Percentiles rank a stretch among this genome's conserved stretches.
Evolutionary conservation across 1,284 basidiomycete genomes (phyloP).

Genomic region (Malassezia cuniculi): DNA sequence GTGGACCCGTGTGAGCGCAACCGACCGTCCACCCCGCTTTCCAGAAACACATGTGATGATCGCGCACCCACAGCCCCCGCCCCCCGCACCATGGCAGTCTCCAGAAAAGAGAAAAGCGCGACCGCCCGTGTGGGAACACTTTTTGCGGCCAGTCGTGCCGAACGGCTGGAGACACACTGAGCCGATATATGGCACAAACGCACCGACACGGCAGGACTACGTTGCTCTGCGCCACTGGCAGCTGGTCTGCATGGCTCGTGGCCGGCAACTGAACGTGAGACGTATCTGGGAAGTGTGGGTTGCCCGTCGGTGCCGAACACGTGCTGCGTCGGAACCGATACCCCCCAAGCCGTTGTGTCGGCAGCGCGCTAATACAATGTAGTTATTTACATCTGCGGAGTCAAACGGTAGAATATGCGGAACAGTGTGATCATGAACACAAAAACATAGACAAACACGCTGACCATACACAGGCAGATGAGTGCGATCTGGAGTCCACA

Average conservation of each 20-base stretch:
- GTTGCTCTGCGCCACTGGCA: constrained; percentile 6
- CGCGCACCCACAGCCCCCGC: no score
- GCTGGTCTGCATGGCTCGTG: constrained; percentile 7
- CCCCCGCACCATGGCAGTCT: constrained; percentile 1
- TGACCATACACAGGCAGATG: constrained; percentile 50
- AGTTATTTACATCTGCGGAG: not conserved
- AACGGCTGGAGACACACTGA: no score
- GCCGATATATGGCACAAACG: constrained; percentile 5
- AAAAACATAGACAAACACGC: constrained; percentile 40
- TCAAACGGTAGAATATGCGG: constrained; percentile 24
- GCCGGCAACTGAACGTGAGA: constrained; percentile 4
- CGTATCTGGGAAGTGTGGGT: constrained; percentile 4
- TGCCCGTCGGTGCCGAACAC: no score
- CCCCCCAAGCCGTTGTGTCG: no score
- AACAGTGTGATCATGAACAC: constrained; percentile 31
- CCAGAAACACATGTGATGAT: constrained; percentile 13
- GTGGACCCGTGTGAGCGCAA: constrained; percentile 1
- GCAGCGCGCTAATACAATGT: not conserved
- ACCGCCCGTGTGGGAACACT: no score
- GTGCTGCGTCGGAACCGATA: no score
- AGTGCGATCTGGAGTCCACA: constrained; percentile 48
- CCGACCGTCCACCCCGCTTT: constrained; percentile 11
- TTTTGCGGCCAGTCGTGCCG: no score
- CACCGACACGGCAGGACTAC: constrained; percentile 6
- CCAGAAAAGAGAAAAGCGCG: no score